phyloP scores from a whole-genome alignment of 768 basidiomycete genomes.

The Russula olivacea region DNA sequence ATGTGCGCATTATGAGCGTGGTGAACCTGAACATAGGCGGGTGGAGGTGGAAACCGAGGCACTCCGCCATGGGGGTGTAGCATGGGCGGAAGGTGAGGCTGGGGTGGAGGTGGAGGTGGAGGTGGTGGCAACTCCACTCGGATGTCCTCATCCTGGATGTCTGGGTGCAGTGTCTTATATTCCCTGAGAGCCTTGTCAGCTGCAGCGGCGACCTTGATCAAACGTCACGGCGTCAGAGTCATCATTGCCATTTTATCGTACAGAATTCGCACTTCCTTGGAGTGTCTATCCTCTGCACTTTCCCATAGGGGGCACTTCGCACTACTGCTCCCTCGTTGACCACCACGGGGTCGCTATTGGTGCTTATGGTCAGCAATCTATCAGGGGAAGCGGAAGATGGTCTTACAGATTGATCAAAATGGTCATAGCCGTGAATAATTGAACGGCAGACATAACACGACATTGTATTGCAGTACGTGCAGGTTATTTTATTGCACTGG shows the following conservation, averaged over 20 bases:
- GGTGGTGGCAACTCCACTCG: conserved; percentile 54
- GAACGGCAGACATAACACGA: conserved; percentile 84
- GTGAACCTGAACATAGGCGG: conserved; percentile 14
- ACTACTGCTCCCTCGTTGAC: conserved; percentile 10
- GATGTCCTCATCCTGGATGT: conserved; percentile 53
- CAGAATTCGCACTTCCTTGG: conserved; percentile 47
- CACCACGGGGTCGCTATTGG: conserved; percentile 13
- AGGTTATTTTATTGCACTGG: conserved; percentile 91
- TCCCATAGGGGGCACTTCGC: conserved; percentile 64
- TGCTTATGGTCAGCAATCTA: not conserved
- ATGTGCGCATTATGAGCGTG: conserved; percentile 16
- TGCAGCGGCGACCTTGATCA: conserved; percentile 56
- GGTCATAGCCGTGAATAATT: conserved; percentile 68
- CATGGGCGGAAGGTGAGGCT: not conserved
- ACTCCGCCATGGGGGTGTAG: not conserved
- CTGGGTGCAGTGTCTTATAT: conserved; percentile 54
- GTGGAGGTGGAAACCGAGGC: not conserved
- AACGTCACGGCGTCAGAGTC: not conserved
- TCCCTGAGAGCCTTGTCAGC: conserved; percentile 61
- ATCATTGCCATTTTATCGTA: not conserved
- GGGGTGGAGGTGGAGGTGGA: not conserved
- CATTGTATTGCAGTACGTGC: conserved; percentile 61
- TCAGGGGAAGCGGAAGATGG: not conserved
- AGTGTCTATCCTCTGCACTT: conserved; percentile 55
- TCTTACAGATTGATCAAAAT: conserved; percentile 49